Conservation (phyloP, 371 early-diverging fungal genomes). For the Haplosporangium sp. region DNA sequence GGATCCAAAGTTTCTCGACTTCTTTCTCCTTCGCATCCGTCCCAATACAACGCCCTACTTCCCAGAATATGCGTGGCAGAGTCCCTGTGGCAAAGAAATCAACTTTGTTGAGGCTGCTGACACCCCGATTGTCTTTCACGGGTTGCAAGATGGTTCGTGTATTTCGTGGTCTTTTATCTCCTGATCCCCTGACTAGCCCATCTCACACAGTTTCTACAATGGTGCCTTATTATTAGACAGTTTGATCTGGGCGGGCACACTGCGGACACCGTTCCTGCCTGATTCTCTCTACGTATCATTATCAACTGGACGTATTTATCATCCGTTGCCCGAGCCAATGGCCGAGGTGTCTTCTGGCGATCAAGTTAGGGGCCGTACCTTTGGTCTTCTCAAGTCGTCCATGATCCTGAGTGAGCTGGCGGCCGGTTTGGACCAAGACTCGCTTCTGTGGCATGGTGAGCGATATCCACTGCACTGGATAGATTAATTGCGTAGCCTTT, state of each 20-base stretch:
- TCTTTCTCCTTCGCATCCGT: conserved; percentile 33
- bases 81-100: conserved; percentile 49
- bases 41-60: conserved; percentile 19
- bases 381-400: conserved; percentile 45
- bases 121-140: conserved; percentile 44
- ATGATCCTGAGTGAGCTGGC: conserved; percentile 43
- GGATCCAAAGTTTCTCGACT: conserved; percentile 44
- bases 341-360: background rate
- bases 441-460: conserved; percentile 34
- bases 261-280: conserved; percentile 34
- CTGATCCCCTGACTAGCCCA: background rate
- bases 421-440: conserved; percentile 17
- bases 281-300: conserved; percentile 29
- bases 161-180: background rate
- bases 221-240: conserved; percentile 12
- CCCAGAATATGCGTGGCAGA: conserved; percentile 27
- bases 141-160: conserved; percentile 16
- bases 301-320: conserved; percentile 46
- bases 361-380: background rate
- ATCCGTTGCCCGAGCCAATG: conserved; percentile 26
- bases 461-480: conserved; percentile 4
- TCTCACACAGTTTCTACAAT: background rate
- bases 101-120: conserved; percentile 54
- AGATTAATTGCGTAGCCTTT: background rate
- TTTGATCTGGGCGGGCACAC: conserved; percentile 45